Base-by-base conservation (phyloP, 2,329 filamentous ascomycete species). In the Xenoacremonium recifei region DNA sequence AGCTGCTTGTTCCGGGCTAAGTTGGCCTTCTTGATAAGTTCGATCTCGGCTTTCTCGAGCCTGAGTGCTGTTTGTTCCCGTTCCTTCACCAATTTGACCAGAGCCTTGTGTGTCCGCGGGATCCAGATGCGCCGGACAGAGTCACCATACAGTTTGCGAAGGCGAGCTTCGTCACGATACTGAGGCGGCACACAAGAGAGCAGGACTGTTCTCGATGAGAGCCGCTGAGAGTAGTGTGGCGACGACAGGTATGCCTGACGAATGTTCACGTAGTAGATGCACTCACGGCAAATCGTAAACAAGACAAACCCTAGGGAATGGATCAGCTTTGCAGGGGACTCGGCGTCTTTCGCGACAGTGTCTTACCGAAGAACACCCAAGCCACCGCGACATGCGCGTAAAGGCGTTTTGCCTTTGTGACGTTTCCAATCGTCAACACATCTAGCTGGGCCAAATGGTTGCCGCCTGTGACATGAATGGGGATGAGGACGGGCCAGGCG, bases 161-260 rank as follows among this genome's bases (percentile, higher is more conserved):
- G 72, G 54, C 82, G 85, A n/a, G 75, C 74, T 64, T 91, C 82
- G 54, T 89, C 80, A 39, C 93, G 78, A 50, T 95, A 95, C 6
- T 82, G 71, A 16, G 82, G 70, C 3, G 92, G 92, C 2, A 96
- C 89, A 3, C 88, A 86, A 3, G 89, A 86, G 65, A 96, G 90
- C 11, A 99, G 80, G 1, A 97, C 87, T 2, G 91, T 96, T 40
- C 89, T 83, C 3, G 91, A 92, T 2, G 92, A 96, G 34, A 96
- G 82, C 43, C 91, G 87, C 58, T 84, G 85, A 39, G 89, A 79
- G 62, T 95, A 95, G 35, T 87, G 74, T 10, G 90, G 89, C 10
- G 89, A 91, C 41, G 95, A 79, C 30, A 95, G 80, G 68, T 95
- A 96, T 0, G 92, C 92, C 68, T 97, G 92, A 49, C 91, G 87